Conservation (phyloP, 805 yeast genomes). For the Ogataea philodendri region DNA sequence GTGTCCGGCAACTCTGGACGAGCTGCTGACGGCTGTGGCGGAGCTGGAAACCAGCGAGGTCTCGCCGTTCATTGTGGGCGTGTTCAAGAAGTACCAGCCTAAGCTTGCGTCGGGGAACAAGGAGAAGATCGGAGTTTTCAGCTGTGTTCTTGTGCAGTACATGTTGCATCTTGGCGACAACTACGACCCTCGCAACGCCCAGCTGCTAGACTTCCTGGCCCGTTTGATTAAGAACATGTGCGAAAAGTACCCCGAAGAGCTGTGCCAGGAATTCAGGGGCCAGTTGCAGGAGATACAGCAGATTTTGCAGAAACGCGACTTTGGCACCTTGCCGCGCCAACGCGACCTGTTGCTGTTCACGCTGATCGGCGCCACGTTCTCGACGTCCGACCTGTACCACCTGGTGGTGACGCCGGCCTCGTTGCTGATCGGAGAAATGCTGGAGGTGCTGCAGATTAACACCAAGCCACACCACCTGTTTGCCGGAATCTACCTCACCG, state of each 20-base stretch:
- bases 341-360: constrained; percentile 68
- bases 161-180: constrained; percentile 46
- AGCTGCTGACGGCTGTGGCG: constrained; percentile 37
- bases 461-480: constrained; percentile 34
- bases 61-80: constrained; percentile 47
- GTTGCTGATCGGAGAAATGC: constrained; percentile 66
- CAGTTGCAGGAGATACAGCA: constrained; percentile 55
- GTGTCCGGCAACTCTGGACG: constrained; percentile 52
- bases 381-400: constrained; percentile 96
- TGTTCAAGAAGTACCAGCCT: constrained; percentile 67
- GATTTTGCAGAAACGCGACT: constrained; percentile 40
- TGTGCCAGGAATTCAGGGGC: constrained; percentile 62
- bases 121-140: constrained; percentile 62
- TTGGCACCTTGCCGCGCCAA: constrained; percentile 34
- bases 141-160: constrained; percentile 63
- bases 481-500: constrained; percentile 66
- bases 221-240: constrained; percentile 54
- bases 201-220: constrained; percentile 39
- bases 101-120: constrained; percentile 79
- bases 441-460: constrained; percentile 49
- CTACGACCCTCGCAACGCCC: constrained; percentile 26
- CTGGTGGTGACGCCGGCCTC: constrained; percentile 82
- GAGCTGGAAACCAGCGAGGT: constrained; percentile 41
- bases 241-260: constrained; percentile 58
- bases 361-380: constrained; percentile 73